A percentile compares a stretch with the other conserved stretches of the same genome.
phyloP scores from a whole-genome alignment of 345 rosid species.

The Trapa incisa region DNA sequence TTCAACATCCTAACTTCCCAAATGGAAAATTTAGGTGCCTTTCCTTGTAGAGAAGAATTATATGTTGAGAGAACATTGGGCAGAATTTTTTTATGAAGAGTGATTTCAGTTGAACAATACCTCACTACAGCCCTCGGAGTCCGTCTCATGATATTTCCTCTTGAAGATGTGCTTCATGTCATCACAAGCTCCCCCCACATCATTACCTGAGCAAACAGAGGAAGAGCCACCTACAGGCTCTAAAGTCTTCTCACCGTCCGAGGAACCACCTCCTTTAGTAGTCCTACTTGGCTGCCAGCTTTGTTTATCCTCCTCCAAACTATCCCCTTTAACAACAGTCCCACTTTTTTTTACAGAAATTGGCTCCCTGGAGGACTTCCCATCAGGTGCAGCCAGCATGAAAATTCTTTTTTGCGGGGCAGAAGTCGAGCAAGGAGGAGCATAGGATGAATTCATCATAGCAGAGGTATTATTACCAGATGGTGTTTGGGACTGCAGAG shows the following conservation, averaged over 20 bases:
- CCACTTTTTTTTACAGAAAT: conserved; percentile 24
- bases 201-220: conserved; percentile 70
- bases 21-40: neutral
- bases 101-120: conserved; percentile 17
- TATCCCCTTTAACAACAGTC: conserved; percentile 21
- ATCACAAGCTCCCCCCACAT: conserved; percentile 43
- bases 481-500: neutral
- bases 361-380: conserved; percentile 12
- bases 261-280: conserved; percentile 5
- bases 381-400: neutral
- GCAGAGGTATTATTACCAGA: conserved; percentile 19
- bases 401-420: neutral
- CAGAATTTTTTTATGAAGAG: neutral
- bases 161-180: conserved; percentile 40
- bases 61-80: neutral
- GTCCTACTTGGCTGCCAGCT: conserved; percentile 20
- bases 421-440: neutral
- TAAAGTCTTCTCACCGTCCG: conserved; percentile 35
- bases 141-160: conserved; percentile 46
- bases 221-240: conserved; percentile 47
- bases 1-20: conserved; percentile 44
- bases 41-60: neutral
- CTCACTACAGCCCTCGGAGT: conserved; percentile 59
- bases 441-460: conserved; percentile 44
- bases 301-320: conserved; percentile 12